Base-by-base conservation (phyloP, 2,329 filamentous ascomycete species). In the Fusarium zealandicum region DNA sequence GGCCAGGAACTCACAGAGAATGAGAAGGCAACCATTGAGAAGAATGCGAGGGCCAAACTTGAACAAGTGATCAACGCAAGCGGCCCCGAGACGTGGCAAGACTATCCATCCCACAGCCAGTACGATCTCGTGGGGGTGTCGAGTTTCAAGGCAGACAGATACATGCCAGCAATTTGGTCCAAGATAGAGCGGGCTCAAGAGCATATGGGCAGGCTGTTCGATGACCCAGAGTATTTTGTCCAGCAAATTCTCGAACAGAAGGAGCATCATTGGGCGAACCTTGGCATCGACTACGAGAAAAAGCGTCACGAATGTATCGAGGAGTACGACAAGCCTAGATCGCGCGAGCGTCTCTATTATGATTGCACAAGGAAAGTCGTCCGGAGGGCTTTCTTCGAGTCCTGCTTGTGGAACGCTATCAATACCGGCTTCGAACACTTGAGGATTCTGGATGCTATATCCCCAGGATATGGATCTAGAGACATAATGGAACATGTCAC, bases 261-360 rank as follows among this genome's bases (percentile, higher is more conserved):
- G 22, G 50, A 63, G 6, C 63, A 66, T 18, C 59, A 66, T n/a
- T 66, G 61, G 61, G 30, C 28, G 14, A 66, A 66, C 28, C n/a
- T 66, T 6, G 12, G 25, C 3, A 12, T 50, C 13, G 17, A 46
- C 22, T 61, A 61, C 16, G 28, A 32, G 2, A 16, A 38, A 12
- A 11, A n/a, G 2, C 22, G 16, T 18, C 32, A 36, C 9, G 3
- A 3, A 5, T 13, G 50, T 17, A 55, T 59, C 13, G 39, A 45
- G 4, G n/a, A 28, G 4, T 66, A 66, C 27, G 16, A 31, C 17
- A 10, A 11, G 6, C 2, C 0, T 9, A 14, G 9, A 4, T 3
- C 1, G 12, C 60, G 62, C 9, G 27, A 62, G 8, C 13, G 12
- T 6, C 31, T 66, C 3, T 65, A 66, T 42, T 20, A 39, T 6